These are phyloP conservation scores for Metschnikowia sp. DNA, from an alignment of 805 yeast species.

Conservation along the genomic window DNA sequence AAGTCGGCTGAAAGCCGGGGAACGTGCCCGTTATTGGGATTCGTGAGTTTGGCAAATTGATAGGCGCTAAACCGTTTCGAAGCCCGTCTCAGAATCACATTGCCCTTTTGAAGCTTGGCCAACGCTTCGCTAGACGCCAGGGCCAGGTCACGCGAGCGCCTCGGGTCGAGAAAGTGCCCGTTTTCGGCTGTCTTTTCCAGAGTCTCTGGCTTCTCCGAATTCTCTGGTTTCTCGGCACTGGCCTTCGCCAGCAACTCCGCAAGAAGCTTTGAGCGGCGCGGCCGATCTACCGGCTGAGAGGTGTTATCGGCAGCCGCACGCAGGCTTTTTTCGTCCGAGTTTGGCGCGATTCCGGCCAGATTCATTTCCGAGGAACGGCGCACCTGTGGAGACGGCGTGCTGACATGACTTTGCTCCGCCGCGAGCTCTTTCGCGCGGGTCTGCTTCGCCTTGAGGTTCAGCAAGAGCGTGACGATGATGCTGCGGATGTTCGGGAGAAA, in stretches of 20 bases:
- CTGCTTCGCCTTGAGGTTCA: constrained; percentile 79
- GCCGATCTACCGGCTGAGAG: neutral
- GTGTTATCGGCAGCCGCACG: too few species aligned
- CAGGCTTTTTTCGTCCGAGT: too few species aligned
- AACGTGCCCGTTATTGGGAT: constrained; percentile 20
- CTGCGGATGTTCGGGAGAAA: constrained; percentile 83
- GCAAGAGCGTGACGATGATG: constrained; percentile 76
- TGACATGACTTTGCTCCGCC: constrained; percentile 14
- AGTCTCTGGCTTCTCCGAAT: neutral
- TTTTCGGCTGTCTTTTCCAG: too few species aligned
- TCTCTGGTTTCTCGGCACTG: neutral
- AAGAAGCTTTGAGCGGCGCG: constrained; percentile 7
- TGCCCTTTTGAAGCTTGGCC: constrained; percentile 74
- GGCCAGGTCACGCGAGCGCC: neutral
- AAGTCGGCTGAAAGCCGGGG: constrained; percentile 13
- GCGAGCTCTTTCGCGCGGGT: constrained; percentile 44
- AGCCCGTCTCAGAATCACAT: constrained; percentile 84
- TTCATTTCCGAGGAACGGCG: neutral
- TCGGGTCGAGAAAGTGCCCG: too few species aligned
- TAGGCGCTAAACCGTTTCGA: constrained; percentile 92
- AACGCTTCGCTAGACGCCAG: constrained; percentile 53
- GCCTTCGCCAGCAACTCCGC: constrained; percentile 4
- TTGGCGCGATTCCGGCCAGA: neutral
- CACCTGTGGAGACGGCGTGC: constrained; percentile 1
- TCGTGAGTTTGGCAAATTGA: constrained; percentile 75